Conservation (phyloP, 2,329 filamentous ascomycete species). For the Pezicula carpinea region DNA sequence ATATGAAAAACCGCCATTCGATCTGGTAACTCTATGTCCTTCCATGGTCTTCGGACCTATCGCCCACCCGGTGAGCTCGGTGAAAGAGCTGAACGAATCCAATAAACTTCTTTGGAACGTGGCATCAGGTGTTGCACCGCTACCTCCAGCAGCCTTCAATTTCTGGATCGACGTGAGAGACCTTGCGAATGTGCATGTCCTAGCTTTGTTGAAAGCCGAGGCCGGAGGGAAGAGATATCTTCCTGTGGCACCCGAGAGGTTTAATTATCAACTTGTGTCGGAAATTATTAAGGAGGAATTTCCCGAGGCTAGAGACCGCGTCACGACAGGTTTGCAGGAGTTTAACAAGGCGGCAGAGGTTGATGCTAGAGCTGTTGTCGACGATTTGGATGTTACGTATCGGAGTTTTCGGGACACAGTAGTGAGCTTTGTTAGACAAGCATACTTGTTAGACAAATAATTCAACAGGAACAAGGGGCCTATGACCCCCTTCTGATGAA, state of each 20-base stretch:
- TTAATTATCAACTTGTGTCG: constrained; percentile 41
- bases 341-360: constrained; percentile 27
- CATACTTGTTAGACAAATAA: constrained; percentile 3
- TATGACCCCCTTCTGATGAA: too few relatives aligned
- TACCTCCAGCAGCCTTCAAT: constrained; percentile 36
- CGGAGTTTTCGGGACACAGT: constrained; percentile 50
- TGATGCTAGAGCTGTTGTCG: constrained; percentile 37
- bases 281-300: constrained; percentile 38
- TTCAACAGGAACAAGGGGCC: background rate
- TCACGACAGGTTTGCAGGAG: constrained; percentile 32
- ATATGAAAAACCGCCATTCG: constrained; percentile 47
- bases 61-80: constrained; percentile 54
- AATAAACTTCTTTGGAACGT: constrained; percentile 63
- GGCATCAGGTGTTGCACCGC: constrained; percentile 49
- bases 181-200: constrained; percentile 56
- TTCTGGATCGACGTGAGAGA: constrained; percentile 57
- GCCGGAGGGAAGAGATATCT: constrained; percentile 59
- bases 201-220: constrained; percentile 48
- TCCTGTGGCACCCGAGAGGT: constrained; percentile 36
- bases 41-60: constrained; percentile 58
- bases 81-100: constrained; percentile 63
- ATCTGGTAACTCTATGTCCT: constrained; percentile 55
- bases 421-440: constrained; percentile 47
- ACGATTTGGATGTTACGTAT: constrained; percentile 55
- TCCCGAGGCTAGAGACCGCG: constrained; percentile 16